Base-by-base conservation (phyloP, 140 eudicot genomes). In the Bidens hawaiensis region DNA sequence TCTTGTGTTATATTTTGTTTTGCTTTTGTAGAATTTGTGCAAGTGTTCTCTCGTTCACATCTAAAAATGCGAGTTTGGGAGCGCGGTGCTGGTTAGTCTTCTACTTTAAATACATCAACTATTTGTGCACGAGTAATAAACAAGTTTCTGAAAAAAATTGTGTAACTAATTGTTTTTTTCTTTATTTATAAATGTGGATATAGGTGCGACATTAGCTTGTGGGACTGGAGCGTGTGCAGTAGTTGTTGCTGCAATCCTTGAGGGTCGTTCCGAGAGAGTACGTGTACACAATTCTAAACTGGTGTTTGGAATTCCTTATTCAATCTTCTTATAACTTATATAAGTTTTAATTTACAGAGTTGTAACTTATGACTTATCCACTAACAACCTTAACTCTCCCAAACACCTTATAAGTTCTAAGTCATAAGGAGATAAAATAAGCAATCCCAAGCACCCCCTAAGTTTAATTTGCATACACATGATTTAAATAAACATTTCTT, bases 11-110 rank as follows among this genome's bases (percentile, higher is more conserved):
- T 15, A 16, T 63, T 14, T 66, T 70, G n/a, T 50, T 48, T 6
- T 67, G 26, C 17, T 54, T 48, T 65, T 85, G 75, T 88, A 93
- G 99, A 93, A 64, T 93, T 93, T 65, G 95, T 93, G 47, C 94
- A 93, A 83, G 90, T 85, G 42, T 83, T 83, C 76, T 85, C 99
- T 24, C 97, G 82, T n/a, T 72, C 86, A 53, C 97, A 88, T 83
- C 75, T 93, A 30, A 93, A 85, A 73, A 88, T 93, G 99, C 97
- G 97, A 42, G 99, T 93, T 52, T 93, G 99, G 99, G 99, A 93
- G 74, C 95, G 99, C 28, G 99, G 99, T 19, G 99, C 99, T 66
- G 99, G 99, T 93, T 61, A 22, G 74, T 54, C 19, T 13, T 68
- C 34, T 68, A 15, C 46, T 38, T 11, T 12, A 36, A 51, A 42